Conservation (phyloP, 768 basidiomycete genomes). For the Leccinum sublutescens region DNA sequence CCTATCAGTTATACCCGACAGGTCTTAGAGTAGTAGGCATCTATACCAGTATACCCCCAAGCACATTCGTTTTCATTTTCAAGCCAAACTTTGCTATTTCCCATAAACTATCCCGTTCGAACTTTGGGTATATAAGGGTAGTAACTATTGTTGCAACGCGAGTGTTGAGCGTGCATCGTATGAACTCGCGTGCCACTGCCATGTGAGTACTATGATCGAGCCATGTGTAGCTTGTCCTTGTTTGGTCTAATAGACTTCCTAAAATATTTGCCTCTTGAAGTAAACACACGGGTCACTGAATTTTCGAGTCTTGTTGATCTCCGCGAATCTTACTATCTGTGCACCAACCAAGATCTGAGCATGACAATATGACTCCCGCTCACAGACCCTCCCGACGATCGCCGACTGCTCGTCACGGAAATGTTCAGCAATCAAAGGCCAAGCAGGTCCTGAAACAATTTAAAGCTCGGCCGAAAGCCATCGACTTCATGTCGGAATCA, state of each 20-base stretch:
- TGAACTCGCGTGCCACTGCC: too few relatives aligned
- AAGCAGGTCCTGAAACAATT: neutral
- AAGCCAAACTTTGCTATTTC: neutral
- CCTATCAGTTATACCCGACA: neutral
- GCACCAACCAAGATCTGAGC: neutral
- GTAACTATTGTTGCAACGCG: too few relatives aligned
- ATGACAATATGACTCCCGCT: slow-evolving; percentile 8
- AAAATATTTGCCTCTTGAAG: neutral
- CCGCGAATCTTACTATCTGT: neutral
- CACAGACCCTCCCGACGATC: neutral
- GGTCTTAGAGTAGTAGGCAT: neutral
- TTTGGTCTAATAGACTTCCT: too few relatives aligned
- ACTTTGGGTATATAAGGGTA: neutral
- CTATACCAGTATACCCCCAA: neutral
- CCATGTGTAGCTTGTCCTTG: too few relatives aligned
- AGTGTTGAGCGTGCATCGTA: too few relatives aligned
- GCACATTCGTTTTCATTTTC: neutral
- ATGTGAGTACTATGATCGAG: too few relatives aligned
- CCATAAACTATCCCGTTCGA: neutral
- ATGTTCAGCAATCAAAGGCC: slow-evolving; percentile 4
- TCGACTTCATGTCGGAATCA: slow-evolving; percentile 17
- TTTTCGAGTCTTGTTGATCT: neutral
- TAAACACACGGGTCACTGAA: neutral
- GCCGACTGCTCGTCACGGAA: neutral
- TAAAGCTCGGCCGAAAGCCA: slow-evolving; percentile 14